These are phyloP conservation scores for Tuctoria greenei DNA, from an alignment of 176 grass and related monocot species.

Conservation along the genomic window DNA sequence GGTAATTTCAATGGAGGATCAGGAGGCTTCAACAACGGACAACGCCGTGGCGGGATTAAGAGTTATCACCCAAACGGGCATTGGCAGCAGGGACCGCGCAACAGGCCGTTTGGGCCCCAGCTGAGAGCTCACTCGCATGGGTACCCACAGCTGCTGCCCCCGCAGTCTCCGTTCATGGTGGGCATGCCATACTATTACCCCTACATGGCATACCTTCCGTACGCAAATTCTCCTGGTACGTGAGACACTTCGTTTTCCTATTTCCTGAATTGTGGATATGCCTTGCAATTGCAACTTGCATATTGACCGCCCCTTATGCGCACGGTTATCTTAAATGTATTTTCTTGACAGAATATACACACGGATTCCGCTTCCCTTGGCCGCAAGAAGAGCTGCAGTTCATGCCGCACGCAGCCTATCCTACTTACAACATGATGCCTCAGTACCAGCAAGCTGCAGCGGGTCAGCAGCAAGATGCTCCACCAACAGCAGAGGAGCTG, in stretches of 20 bases:
- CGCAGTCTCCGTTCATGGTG: no score
- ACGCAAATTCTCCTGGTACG: not conserved
- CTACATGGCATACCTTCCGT: not conserved
- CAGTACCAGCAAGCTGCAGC: not conserved
- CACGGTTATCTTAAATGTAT: not conserved
- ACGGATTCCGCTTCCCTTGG: not conserved
- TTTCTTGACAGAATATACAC: not conserved
- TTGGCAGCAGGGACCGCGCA: not conserved
- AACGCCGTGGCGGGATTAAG: no score
- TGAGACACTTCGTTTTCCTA: not conserved
- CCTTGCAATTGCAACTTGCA: no score
- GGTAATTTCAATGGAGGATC: not conserved
- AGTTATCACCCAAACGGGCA: not conserved
- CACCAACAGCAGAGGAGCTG: not conserved
- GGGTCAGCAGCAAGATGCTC: not conserved
- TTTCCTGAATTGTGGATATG: not conserved
- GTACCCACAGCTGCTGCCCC: not conserved
- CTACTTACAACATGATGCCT: not conserved
- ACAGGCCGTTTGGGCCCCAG: not conserved
- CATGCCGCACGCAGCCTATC: not conserved
- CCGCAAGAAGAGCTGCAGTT: not conserved
- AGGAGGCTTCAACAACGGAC: not conserved
- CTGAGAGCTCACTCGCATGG: not conserved
- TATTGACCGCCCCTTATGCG: no score
- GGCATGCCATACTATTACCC: not conserved